Percentiles rank a stretch among this genome's conserved stretches.
phyloP scores from a whole-genome alignment of 768 basidiomycete genomes.

The Trametes villosa region DNA sequence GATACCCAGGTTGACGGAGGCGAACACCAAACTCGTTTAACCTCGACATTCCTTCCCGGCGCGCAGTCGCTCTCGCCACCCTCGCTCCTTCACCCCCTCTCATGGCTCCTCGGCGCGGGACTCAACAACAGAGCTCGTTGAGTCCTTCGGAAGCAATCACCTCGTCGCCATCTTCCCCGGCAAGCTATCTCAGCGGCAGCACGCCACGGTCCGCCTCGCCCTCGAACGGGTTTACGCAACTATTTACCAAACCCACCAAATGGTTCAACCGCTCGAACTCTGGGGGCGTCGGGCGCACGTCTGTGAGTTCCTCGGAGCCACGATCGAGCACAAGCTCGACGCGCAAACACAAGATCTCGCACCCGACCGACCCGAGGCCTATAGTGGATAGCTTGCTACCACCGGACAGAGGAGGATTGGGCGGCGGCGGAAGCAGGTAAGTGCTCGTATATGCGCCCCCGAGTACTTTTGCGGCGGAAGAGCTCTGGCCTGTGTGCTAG shows the following conservation, averaged over 20 bases:
- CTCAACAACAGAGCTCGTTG: constrained; percentile 37
- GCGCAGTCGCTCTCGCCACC: too few relatives aligned
- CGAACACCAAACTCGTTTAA: constrained; percentile 1
- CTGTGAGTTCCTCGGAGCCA: constrained; percentile 43
- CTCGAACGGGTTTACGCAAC: constrained; percentile 62
- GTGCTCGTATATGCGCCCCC: constrained; percentile 31
- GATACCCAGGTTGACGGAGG: constrained; percentile 2
- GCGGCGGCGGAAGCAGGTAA: constrained; percentile 58
- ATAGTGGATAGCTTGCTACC: constrained; percentile 58
- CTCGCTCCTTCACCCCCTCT: constrained; percentile 8
- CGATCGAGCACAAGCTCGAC: constrained; percentile 52
- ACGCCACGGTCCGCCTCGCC: constrained; percentile 65
- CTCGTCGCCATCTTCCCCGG: constrained; percentile 27
- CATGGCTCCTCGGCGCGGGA: constrained; percentile 58
- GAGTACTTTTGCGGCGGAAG: background rate
- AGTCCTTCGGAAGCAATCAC: constrained; percentile 30
- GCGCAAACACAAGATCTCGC: constrained; percentile 81
- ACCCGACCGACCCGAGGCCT: constrained; percentile 81
- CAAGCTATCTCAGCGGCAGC: constrained; percentile 36
- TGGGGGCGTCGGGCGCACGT: constrained; percentile 45
- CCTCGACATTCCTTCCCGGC: too few relatives aligned
- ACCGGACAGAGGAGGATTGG: constrained; percentile 37
- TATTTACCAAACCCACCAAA: constrained; percentile 68
- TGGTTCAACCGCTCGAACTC: constrained; percentile 73
- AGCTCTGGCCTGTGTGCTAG: background rate